phyloP scores from a whole-genome alignment of 129 eudicot species.

The Chrysanthemum seticuspe region DNA sequence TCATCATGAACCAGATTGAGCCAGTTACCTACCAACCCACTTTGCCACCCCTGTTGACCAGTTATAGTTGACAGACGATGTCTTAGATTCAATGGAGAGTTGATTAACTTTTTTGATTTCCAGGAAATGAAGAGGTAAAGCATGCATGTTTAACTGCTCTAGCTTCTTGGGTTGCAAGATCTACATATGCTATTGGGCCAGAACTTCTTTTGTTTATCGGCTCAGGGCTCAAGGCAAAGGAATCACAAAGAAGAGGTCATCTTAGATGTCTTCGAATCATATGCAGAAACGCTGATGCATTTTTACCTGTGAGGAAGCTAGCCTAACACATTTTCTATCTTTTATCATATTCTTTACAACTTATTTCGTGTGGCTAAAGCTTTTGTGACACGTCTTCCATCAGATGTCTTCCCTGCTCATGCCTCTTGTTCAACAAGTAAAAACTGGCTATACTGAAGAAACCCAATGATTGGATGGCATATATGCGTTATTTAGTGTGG shows the following conservation, averaged over 20 bases:
- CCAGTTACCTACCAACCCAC: not conserved
- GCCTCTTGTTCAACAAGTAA: conserved; percentile 76
- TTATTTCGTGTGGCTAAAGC: not conserved
- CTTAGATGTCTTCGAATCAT: conserved; percentile 71
- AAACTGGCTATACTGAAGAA: conserved; percentile 86
- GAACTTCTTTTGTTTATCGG: conserved; percentile 60
- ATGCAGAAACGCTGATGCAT: conserved; percentile 73
- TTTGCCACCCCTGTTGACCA: not conserved
- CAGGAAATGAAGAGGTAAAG: conserved; percentile 96
- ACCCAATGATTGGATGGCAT: conserved; percentile 94
- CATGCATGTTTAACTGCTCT: conserved; percentile 65
- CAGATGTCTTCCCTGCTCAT: conserved; percentile 71
- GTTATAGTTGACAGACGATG: not conserved
- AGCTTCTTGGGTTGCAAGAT: conserved; percentile 77
- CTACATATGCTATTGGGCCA: conserved; percentile 57
- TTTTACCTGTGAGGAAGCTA: conserved; percentile 52
- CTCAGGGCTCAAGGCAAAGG: conserved; percentile 95
- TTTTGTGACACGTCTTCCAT: conserved; percentile 6
- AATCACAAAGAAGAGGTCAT: conserved; percentile 75
- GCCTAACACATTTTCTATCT: conserved; percentile 14
- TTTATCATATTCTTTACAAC: not conserved
- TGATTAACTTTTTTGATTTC: conserved; percentile 21
- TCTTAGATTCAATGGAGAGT: not conserved
- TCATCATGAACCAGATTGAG: not conserved
- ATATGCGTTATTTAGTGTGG: conserved; percentile 67